Percentiles rank a stretch among this genome's conserved stretches.
Conservation (phyloP, 306 rosid genomes). For the Morella rubra region DNA sequence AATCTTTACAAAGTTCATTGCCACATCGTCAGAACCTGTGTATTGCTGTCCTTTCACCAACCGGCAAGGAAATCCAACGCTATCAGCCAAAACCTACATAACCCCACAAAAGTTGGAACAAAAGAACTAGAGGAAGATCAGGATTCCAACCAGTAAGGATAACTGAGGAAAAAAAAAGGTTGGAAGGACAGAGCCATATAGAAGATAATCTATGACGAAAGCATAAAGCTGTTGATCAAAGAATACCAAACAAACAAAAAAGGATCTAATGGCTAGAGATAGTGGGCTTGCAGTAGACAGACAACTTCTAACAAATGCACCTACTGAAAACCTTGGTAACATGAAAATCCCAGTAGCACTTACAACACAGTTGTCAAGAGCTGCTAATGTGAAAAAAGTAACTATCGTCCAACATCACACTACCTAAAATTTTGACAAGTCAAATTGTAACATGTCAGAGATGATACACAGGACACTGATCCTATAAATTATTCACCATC, state of each 20-base stretch:
- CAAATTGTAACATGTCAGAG: background rate
- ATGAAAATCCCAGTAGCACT: too few relatives aligned
- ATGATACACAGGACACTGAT: background rate
- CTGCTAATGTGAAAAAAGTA: background rate
- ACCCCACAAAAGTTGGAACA: slow-evolving; percentile 11
- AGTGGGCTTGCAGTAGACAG: too few relatives aligned
- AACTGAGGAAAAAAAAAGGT: slow-evolving; percentile 1
- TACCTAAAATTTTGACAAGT: background rate
- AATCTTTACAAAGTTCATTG: slow-evolving; percentile 85
- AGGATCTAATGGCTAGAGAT: too few relatives aligned
- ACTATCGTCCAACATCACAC: background rate
- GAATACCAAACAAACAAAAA: too few relatives aligned
- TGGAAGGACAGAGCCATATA: background rate
- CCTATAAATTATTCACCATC: background rate
- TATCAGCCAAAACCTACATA: slow-evolving; percentile 86
- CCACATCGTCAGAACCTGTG: slow-evolving; percentile 79
- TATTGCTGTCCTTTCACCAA: slow-evolving; percentile 87
- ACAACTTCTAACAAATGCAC: too few relatives aligned
- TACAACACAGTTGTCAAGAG: background rate
- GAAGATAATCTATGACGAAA: too few relatives aligned
- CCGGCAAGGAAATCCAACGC: slow-evolving; percentile 80
- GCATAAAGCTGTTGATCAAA: too few relatives aligned
- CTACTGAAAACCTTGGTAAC: too few relatives aligned
- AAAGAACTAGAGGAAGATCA: slow-evolving; percentile 4
- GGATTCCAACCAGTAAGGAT: slow-evolving; percentile 3